A percentile compares a stretch with the other conserved stretches of the same genome.
These are phyloP conservation scores for Schrenkiella parvula DNA, from an alignment of 345 rosid species.

Conservation along the genomic window DNA sequence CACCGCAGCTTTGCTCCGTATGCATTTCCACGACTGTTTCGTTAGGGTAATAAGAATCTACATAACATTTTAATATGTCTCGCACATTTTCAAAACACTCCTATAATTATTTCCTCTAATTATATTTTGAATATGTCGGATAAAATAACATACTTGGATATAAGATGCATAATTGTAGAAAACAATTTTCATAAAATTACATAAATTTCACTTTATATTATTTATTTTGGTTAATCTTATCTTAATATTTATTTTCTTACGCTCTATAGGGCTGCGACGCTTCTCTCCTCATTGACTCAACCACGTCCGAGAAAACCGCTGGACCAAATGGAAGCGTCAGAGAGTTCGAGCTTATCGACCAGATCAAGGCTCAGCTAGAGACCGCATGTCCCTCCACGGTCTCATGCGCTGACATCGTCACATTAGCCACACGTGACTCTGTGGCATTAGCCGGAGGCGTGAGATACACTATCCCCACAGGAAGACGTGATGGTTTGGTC, in stretches of 20 bases:
- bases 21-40: constrained; percentile 89
- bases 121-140: background rate
- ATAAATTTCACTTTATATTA: background rate
- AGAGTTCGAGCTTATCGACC: constrained; percentile 57
- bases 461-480: constrained; percentile 52
- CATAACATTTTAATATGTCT: background rate
- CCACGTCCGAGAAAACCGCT: constrained; percentile 51
- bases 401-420: constrained; percentile 62
- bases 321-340: constrained; percentile 68
- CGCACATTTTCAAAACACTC: background rate
- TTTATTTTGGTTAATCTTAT: background rate
- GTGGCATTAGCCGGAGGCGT: constrained; percentile 35
- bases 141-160: background rate
- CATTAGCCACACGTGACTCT: constrained; percentile 33
- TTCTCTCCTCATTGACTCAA: constrained; percentile 64
- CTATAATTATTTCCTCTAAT: too few relatives aligned
- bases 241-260: background rate
- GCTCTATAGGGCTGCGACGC: constrained; percentile 86
- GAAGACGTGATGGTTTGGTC: constrained; percentile 54
- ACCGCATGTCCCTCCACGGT: constrained; percentile 53
- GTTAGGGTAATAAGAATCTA: constrained; percentile 47
- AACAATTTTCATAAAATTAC: background rate
- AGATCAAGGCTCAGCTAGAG: constrained; percentile 53
- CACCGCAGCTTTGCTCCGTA: constrained; percentile 69
- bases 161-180: background rate